A percentile compares a stretch with the other conserved stretches of the same genome.
Conservation (phyloP, 2,329 filamentous ascomycete genomes). For the Ophiocordyceps australis region DNA sequence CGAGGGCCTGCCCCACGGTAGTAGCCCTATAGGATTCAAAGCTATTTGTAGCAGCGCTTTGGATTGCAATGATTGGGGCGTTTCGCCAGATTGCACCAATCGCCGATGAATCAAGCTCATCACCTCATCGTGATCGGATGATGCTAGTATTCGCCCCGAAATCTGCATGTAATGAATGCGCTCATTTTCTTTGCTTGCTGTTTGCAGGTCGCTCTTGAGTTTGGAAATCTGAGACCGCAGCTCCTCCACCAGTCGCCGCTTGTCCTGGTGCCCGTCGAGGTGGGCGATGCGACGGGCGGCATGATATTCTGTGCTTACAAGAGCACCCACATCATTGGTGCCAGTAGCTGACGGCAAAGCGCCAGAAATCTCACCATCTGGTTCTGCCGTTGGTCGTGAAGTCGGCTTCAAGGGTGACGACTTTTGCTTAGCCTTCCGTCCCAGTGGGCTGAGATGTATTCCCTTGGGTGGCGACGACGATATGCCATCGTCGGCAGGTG, state of each 20-base stretch:
- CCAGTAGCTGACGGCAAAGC: constrained; percentile 1
- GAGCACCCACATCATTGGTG: too few relatives aligned
- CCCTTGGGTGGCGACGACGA: constrained; percentile 36
- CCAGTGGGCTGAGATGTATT: constrained; percentile 40
- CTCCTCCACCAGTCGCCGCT: constrained; percentile 30
- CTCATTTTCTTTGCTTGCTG: constrained; percentile 39
- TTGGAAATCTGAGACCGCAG: constrained; percentile 35
- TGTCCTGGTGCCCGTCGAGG: constrained; percentile 24
- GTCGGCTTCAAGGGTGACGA: constrained; percentile 30
- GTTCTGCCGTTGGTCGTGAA: constrained; percentile 10
- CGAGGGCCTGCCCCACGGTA: constrained; percentile 27
- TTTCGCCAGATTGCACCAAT: constrained; percentile 16
- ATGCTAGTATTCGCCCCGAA: constrained; percentile 16
- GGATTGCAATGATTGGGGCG: constrained; percentile 10
- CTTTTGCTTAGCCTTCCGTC: constrained; percentile 16
- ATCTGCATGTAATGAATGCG: constrained; percentile 24
- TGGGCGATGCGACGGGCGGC: constrained; percentile 23
- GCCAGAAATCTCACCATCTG: constrained; percentile 1
- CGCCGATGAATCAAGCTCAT: constrained; percentile 19
- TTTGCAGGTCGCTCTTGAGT: constrained; percentile 38
- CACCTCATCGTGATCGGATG: constrained; percentile 17
- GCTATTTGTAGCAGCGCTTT: constrained; percentile 28
- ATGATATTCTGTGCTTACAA: too few relatives aligned
- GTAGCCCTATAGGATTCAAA: constrained; percentile 29
- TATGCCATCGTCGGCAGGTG: constrained; percentile 32